Evolutionary conservation across 2,329 filamentous ascomycete species (phyloP).

Genomic region (Tolypocladium inflatum): DNA sequence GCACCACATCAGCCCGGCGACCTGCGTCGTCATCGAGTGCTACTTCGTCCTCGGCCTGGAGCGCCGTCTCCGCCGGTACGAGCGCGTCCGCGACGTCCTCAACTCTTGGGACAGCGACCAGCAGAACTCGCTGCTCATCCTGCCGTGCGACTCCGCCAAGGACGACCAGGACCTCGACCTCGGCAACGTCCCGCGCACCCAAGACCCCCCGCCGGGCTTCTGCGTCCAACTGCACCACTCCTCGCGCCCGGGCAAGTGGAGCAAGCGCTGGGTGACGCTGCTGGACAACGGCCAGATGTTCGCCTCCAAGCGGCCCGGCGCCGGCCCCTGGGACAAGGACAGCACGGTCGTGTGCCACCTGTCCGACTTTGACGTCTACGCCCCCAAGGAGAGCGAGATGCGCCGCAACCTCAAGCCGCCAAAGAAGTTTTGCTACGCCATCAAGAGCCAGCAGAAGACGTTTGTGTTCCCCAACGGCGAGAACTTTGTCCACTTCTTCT

Average conservation of each 20-base stretch:
- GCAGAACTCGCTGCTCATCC: conserved; percentile 64
- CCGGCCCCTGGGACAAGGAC: conserved; percentile 54
- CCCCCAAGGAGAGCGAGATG: conserved; percentile 57
- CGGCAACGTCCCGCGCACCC: conserved; percentile 46
- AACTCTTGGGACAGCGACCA: conserved; percentile 85
- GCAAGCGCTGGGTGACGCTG: conserved; percentile 71
- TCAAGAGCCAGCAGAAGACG: conserved; percentile 88
- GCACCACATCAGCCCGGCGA: conserved; percentile 52
- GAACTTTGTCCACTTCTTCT: conserved; percentile 90
- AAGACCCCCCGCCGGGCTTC: conserved; percentile 54
- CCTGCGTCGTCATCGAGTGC: conserved; percentile 66
- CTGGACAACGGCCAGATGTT: conserved; percentile 62
- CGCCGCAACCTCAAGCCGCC: conserved; percentile 70
- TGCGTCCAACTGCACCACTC: conserved; percentile 71
- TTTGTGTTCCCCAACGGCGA: conserved; percentile 72
- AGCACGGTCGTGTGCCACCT: conserved; percentile 67
- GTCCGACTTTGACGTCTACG: conserved; percentile 88
- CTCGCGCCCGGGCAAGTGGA: conserved; percentile 76
- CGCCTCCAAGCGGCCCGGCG: conserved; percentile 60
- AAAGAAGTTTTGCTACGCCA: conserved; percentile 74
- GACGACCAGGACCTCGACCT: conserved; percentile 54
- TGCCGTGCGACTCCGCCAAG: conserved; percentile 46
- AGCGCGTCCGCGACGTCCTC: conserved; percentile 76
- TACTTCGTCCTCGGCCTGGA: conserved; percentile 71
- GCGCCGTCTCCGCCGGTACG: conserved; percentile 74